Percentiles rank a stretch among this genome's conserved stretches.
These are phyloP conservation scores for Letharia lupina DNA, from an alignment of 495 filamentous ascomycete genomes.

Conservation along the genomic window DNA sequence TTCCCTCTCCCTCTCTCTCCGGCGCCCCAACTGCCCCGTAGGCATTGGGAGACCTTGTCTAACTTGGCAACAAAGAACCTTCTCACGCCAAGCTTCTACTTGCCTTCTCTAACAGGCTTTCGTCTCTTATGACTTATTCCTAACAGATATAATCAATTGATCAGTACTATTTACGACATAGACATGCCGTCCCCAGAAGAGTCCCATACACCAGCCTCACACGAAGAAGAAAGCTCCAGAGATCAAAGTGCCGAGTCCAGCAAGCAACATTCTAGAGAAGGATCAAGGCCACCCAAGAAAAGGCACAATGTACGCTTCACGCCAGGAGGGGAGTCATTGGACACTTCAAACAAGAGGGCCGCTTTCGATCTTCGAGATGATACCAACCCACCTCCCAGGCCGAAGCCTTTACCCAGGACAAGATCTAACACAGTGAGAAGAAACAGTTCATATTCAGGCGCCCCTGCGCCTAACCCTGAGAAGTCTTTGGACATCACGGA, in stretches of 20 bases:
- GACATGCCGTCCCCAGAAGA: background rate
- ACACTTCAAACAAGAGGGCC: slow-evolving; percentile 18
- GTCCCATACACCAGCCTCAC: background rate
- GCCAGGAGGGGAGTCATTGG: slow-evolving; percentile 23
- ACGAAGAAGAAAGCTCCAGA: slow-evolving; percentile 8
- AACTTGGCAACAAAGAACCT: background rate
- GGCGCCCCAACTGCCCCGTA: background rate
- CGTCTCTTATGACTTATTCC: background rate
- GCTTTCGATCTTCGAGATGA: slow-evolving; percentile 24
- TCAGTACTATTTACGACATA: background rate
- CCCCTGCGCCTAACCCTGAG: background rate
- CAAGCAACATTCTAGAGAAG: slow-evolving; percentile 15
- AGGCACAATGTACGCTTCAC: slow-evolving; percentile 24
- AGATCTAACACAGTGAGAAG: slow-evolving; percentile 6
- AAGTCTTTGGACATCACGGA: slow-evolving; percentile 15
- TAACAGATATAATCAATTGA: background rate
- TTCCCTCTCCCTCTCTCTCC: background rate
- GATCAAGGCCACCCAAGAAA: slow-evolving; percentile 22
- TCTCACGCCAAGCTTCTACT: background rate
- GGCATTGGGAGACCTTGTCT: background rate
- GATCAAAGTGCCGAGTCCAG: slow-evolving; percentile 22
- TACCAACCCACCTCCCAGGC: slow-evolving; percentile 5
- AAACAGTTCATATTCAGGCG: background rate
- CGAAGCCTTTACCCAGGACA: slow-evolving; percentile 13
- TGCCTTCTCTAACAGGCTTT: background rate